phyloP scores from a whole-genome alignment of 2,329 filamentous ascomycete species.

The Helminthosporium solani region DNA sequence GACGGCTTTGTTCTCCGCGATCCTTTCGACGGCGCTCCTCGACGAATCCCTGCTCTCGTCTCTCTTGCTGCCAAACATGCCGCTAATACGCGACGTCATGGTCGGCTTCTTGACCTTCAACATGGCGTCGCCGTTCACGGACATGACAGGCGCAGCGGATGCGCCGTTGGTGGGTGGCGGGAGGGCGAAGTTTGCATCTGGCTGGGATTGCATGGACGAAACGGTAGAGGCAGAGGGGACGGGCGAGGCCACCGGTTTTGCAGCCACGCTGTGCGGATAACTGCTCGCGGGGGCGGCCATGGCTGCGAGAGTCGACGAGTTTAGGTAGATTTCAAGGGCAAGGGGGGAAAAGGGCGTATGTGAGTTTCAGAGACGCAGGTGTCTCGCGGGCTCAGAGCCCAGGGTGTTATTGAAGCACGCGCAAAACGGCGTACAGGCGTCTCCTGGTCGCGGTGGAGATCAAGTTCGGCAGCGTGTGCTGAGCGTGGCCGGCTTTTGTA shows the following conservation, averaged over 20 bases:
- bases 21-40: slow-evolving; percentile 24
- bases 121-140: slow-evolving; percentile 33
- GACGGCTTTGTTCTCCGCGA: slow-evolving; percentile 20
- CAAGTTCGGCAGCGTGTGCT: slow-evolving; percentile 29
- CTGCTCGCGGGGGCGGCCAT: slow-evolving; percentile 38
- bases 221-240: slow-evolving; percentile 38
- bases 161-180: slow-evolving; percentile 32
- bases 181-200: slow-evolving; percentile 33
- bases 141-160: slow-evolving; percentile 2
- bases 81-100: slow-evolving; percentile 46
- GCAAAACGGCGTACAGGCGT: slow-evolving; percentile 40
- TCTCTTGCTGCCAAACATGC: slow-evolving; percentile 35
- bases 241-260: slow-evolving; percentile 34
- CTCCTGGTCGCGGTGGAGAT: slow-evolving; percentile 31
- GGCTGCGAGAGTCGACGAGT: background rate
- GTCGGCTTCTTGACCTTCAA: slow-evolving; percentile 44
- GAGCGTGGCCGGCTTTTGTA: slow-evolving; percentile 27
- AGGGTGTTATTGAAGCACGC: slow-evolving; percentile 37
- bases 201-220: slow-evolving; percentile 42
- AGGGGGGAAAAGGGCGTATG: too few species aligned
- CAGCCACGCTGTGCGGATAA: slow-evolving; percentile 25
- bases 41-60: slow-evolving; percentile 35
- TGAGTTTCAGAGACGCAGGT: slow-evolving; percentile 33
- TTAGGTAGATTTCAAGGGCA: slow-evolving; percentile 1
- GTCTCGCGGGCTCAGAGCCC: slow-evolving; percentile 45